Base-by-base conservation (phyloP, 2,329 filamentous ascomycete species). In the Acephala macrosclerotiorum region DNA sequence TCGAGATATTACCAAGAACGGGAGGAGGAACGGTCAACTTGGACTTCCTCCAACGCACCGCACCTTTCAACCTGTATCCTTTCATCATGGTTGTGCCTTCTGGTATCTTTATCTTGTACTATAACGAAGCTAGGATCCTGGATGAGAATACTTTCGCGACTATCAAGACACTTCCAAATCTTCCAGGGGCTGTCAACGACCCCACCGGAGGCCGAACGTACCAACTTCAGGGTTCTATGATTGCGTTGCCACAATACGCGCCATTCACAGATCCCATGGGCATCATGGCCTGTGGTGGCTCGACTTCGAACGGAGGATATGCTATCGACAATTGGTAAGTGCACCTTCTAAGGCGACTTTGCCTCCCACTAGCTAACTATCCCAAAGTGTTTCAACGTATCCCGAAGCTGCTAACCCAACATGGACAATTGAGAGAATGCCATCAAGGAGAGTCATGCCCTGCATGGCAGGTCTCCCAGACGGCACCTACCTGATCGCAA, bases 311-410 rank as follows among this genome's bases (percentile, higher is more conserved):
- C 12, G 81, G 80, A 0, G 80, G 79, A 7, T 80, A 82, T 62
- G 88, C 87, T 2, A 79, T 91, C 4, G 89, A 91, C 75, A 91
- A 91, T 77, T 91, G 89, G n/a, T n/a, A n/a, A n/a, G n/a, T n/a
- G n/a, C n/a, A n/a, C n/a, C n/a, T n/a, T n/a, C n/a, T n/a, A n/a
- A n/a, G n/a, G n/a, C n/a, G n/a, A n/a, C n/a, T n/a, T n/a, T n/a
- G n/a, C n/a, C n/a, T n/a, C n/a, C n/a, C n/a, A n/a, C n/a, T n/a
- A n/a, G n/a, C n/a, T n/a, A n/a, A n/a, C n/a, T n/a, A n/a, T n/a
- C n/a, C n/a, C n/a, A n/a, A n/a, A n/a, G n/a, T 73, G 85, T 89
- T 22, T 84, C 83, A 42, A 89, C 85, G 56, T 79, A 84, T 12
- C 89, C 89, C 0, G 87, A 91, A 68, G 81, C 79, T 0, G 74